A percentile compares a stretch with the other conserved stretches of the same genome.
phyloP scores from a whole-genome alignment of 2,329 filamentous ascomycete species.

The Verticillium nubilum region DNA sequence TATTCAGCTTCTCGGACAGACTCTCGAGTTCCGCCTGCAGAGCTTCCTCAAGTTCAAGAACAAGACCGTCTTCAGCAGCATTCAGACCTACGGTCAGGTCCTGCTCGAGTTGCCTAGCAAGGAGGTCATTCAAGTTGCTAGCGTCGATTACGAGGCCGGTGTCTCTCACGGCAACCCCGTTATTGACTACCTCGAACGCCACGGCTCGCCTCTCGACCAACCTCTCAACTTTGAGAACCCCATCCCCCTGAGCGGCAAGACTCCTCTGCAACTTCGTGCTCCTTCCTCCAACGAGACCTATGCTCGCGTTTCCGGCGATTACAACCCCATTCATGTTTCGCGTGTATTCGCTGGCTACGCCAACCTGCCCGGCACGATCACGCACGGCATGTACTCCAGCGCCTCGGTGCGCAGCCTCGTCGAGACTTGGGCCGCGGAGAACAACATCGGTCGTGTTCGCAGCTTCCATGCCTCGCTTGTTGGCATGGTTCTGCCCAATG shows the following conservation, averaged over 20 bases:
- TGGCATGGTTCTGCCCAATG: slow-evolving; percentile 98
- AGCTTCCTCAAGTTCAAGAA: slow-evolving; percentile 93
- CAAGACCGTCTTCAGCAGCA: slow-evolving; percentile 82
- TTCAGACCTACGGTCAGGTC: slow-evolving; percentile 89
- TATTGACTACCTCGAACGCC: slow-evolving; percentile 88
- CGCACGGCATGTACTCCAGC: slow-evolving; percentile 99
- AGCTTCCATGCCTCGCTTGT: slow-evolving; percentile 96
- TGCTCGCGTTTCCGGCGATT: slow-evolving; percentile 94
- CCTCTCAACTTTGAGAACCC: slow-evolving; percentile 96
- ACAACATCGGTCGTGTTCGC: slow-evolving; percentile 93
- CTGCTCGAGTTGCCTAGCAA: slow-evolving; percentile 92
- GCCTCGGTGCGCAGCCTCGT: slow-evolving; percentile 92
- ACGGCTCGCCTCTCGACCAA: slow-evolving; percentile 90
- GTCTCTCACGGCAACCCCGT: slow-evolving; percentile 93
- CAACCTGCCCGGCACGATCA: slow-evolving; percentile 93
- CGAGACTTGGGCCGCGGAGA: slow-evolving; percentile 98
- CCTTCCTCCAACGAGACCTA: slow-evolving; percentile 97
- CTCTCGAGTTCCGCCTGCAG: slow-evolving; percentile 90
- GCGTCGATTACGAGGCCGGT: slow-evolving; percentile 90
- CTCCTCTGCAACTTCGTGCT: slow-evolving; percentile 79
- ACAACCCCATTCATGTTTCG: slow-evolving; percentile 98
- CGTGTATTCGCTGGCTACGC: slow-evolving; percentile 95
- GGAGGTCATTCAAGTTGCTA: slow-evolving; percentile 96
- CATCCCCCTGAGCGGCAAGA: slow-evolving; percentile 91
- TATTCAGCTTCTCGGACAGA: slow-evolving; percentile 85